A percentile compares a stretch with the other conserved stretches of the same genome.
Evolutionary conservation across 148 eudicot species (phyloP).

Genomic region (Dianthus caryophyllus): DNA sequence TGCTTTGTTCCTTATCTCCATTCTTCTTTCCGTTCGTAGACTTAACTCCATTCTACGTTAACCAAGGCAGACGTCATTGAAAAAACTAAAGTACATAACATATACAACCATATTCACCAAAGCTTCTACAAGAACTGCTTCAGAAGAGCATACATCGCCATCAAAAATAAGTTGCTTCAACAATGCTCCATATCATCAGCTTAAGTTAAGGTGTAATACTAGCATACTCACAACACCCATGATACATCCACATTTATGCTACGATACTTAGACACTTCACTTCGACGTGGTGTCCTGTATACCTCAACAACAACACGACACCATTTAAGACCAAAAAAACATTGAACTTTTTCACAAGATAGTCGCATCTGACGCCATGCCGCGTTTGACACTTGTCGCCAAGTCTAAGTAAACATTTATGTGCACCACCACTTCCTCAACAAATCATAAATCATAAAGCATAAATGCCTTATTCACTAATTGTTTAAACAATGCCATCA

Average conservation of each 20-base stretch:
- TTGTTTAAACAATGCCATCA: slow-evolving; percentile 4
- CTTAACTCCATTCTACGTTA: slow-evolving; percentile 49
- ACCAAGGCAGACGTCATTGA: slow-evolving; percentile 13
- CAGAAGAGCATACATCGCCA: not conserved
- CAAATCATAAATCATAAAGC: not conserved
- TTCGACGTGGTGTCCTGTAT: no score
- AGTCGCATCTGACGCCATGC: no score
- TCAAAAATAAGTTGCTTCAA: not conserved
- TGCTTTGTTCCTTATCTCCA: slow-evolving; percentile 42
- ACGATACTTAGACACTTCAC: no score
- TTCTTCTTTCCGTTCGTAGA: slow-evolving; percentile 50
- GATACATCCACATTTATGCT: not conserved
- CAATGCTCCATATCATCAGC: slow-evolving; percentile 11
- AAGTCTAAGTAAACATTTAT: no score
- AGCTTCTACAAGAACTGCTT: no score
- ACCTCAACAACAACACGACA: no score
- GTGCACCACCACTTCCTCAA: not conserved
- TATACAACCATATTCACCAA: not conserved
- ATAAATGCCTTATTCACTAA: not conserved
- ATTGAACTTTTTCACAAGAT: no score
- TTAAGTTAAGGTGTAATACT: not conserved
- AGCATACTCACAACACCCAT: not conserved
- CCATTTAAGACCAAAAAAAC: no score
- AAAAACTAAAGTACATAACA: slow-evolving; percentile 13
- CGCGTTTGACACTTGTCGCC: no score